A percentile compares a stretch with the other conserved stretches of the same genome.
phyloP scores from a whole-genome alignment of 768 basidiomycete genomes.

The Hygrocybe coccinea region DNA sequence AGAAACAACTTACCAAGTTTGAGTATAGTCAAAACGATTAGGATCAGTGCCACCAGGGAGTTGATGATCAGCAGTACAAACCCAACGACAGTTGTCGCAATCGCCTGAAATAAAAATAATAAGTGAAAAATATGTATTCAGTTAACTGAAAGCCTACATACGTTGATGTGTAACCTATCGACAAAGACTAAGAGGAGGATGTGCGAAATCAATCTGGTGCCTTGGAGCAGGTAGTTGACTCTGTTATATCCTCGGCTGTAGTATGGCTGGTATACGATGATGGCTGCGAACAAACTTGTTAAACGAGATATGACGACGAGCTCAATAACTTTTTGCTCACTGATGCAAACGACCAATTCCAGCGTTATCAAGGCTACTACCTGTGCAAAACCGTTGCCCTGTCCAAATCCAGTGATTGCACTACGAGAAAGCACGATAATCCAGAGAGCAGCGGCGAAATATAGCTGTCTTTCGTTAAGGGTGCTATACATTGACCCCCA shows the following conservation, averaged over 20 bases:
- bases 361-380: neutral
- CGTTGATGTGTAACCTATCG: neutral
- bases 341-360: neutral
- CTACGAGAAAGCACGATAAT: neutral
- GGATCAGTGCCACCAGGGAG: neutral
- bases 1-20: conserved; percentile 4
- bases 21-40: neutral
- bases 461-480: neutral
- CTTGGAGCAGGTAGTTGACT: neutral
- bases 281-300: neutral
- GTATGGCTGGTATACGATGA: neutral
- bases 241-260: conserved; percentile 4
- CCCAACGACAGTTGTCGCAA: neutral
- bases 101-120: neutral
- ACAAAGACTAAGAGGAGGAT: conserved; percentile 1
- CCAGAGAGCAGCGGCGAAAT: neutral
- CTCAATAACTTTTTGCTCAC: neutral
- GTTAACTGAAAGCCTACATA: neutral
- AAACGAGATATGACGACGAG: neutral
- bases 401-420: conserved; percentile 4
- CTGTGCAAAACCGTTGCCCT: neutral
- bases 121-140: neutral
- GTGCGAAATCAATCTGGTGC: neutral
- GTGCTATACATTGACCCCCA: conserved; percentile 6
- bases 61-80: neutral